Percentiles rank a stretch among this genome's conserved stretches.
Conservation (phyloP, 768 basidiomycete genomes). For the Paxillus ammoniavirescens region DNA sequence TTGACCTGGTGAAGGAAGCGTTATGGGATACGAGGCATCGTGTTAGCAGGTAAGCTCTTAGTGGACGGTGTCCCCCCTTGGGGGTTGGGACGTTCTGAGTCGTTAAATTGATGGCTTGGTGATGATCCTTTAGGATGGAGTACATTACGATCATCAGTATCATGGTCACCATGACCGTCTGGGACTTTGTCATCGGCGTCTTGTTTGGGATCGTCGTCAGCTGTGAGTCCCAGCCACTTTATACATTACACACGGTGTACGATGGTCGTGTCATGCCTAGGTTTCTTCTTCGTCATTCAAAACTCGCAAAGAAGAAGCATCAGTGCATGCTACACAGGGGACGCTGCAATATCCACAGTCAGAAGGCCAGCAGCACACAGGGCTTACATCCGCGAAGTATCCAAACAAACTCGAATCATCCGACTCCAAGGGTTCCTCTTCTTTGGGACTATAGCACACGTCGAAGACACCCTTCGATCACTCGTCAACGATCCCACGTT, state of each 20-base stretch:
- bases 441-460: constrained; percentile 89
- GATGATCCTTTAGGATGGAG: constrained; percentile 48
- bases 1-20: constrained; percentile 94
- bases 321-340: constrained; percentile 78
- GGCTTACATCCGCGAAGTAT: constrained; percentile 88
- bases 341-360: constrained; percentile 86
- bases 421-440: constrained; percentile 91
- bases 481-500: constrained; percentile 72
- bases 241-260: background rate
- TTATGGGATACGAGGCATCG: constrained; percentile 93
- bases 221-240: constrained; percentile 47
- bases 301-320: constrained; percentile 86
- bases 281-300: constrained; percentile 96
- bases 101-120: background rate
- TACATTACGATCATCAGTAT: constrained; percentile 84
- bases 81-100: too few relatives aligned
- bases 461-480: constrained; percentile 82
- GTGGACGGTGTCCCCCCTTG: too few relatives aligned
- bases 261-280: constrained; percentile 33
- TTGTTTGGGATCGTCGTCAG: constrained; percentile 89
- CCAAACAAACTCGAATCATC: constrained; percentile 86
- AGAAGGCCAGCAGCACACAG: constrained; percentile 85
- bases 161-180: constrained; percentile 89
- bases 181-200: constrained; percentile 94
- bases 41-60: constrained; percentile 61